Evolutionary conservation across 108 stramenopile genomes (phyloP).

Genomic region (Stephanodiscus minutulus): DNA sequence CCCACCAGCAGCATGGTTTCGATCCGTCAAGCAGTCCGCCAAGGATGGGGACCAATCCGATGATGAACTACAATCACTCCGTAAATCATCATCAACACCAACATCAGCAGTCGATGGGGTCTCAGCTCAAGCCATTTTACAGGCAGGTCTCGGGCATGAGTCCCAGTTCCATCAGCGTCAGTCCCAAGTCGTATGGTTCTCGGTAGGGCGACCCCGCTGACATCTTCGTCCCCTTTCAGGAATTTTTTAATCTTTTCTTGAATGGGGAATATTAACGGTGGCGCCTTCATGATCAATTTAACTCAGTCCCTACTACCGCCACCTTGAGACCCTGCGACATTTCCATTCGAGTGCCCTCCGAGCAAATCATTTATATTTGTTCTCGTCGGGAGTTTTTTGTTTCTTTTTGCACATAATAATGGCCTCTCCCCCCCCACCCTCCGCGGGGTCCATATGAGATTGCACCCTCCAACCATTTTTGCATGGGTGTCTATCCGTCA

Average conservation of each 20-base stretch:
- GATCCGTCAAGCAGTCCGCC: neutral
- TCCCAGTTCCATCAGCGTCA: neutral
- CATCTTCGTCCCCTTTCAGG: neutral
- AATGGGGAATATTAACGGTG: neutral
- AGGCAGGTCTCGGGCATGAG: neutral
- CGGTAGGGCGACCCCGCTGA: neutral
- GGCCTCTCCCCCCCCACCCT: neutral
- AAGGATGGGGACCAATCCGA: neutral
- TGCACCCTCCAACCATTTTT: neutral
- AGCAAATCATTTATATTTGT: neutral
- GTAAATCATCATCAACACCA: neutral
- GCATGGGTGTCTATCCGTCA: neutral
- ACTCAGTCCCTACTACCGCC: too few species aligned
- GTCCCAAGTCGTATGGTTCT: neutral
- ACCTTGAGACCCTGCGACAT: too few species aligned
- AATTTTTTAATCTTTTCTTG: neutral
- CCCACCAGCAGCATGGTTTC: neutral
- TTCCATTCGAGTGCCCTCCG: too few species aligned
- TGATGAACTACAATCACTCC: neutral
- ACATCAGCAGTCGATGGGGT: too few species aligned
- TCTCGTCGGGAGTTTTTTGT: neutral
- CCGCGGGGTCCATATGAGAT: too few species aligned
- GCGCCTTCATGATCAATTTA: neutral
- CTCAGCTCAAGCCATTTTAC: neutral
- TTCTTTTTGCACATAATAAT: neutral